phyloP scores from a whole-genome alignment of 2,329 filamentous ascomycete species.

The Sarocladiaceae sp. region DNA sequence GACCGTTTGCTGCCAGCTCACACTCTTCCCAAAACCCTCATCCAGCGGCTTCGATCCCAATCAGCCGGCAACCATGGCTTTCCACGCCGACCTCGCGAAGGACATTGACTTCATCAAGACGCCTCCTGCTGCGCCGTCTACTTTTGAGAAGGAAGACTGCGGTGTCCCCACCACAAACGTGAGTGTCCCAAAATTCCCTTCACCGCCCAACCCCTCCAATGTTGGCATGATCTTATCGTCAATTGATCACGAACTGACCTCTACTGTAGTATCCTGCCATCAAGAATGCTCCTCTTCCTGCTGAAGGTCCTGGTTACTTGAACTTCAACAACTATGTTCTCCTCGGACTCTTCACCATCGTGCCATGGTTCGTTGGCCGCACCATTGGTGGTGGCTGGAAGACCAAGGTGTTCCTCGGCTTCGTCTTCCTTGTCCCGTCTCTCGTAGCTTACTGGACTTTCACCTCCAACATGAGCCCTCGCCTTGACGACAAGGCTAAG shows the following conservation, averaged over 20 bases:
- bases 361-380: constrained; percentile 79
- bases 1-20: background rate
- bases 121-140: constrained; percentile 39
- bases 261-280: constrained; percentile 56
- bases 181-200: constrained; percentile 23
- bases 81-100: constrained; percentile 18
- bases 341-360: constrained; percentile 60
- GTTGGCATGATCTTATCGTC: background rate
- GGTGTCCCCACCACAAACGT: constrained; percentile 38
- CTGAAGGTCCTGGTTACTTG: constrained; percentile 79
- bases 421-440: constrained; percentile 76
- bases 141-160: constrained; percentile 64
- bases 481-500: constrained; percentile 88
- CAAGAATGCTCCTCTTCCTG: constrained; percentile 90
- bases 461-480: constrained; percentile 75
- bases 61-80: background rate
- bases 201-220: constrained; percentile 5
- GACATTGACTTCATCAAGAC: constrained; percentile 41
- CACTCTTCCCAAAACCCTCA: background rate
- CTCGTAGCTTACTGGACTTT: constrained; percentile 79
- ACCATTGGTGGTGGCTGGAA: constrained; percentile 87
- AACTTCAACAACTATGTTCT: constrained; percentile 83
- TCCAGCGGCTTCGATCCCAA: background rate
- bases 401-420: constrained; percentile 78
- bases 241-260: background rate